Evolutionary conservation across 352 stramenopile genomes (phyloP), one percentile per base, ranked within the genome.

Genomic region (Blastocystis hominis): DNA sequence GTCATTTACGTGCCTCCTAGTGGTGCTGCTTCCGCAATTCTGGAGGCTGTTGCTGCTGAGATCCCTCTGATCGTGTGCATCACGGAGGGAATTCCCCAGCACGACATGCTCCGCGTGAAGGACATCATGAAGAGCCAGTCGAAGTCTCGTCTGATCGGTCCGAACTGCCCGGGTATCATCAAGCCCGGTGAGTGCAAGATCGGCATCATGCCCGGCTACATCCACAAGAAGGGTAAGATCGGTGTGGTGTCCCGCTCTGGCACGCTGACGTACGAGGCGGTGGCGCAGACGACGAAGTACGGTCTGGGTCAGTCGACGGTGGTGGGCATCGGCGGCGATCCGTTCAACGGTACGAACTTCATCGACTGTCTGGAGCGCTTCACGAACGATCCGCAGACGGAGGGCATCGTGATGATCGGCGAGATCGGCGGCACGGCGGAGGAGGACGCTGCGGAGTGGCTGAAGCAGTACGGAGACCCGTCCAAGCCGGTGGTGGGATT

Each of bases 271-370:
- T 99, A 99, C 91, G 97, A 99, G 91, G 97, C 97, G 46, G 97
- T 99, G 15, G 93, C 94, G 50, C 97, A 99, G 92, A 99, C 96
- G 0, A 98, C 97, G 30, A 93, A 94, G 0, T 92, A 94, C 50
- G 96, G 95, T 9, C 91, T 99, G 3, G 97, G 96, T 87, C 96
- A 99, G 91, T 97, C 92, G n/a, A 99, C 97, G 20, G 96, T 96
- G 91, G 97, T 99, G 69, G 97, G 97, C 62, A 99, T 99, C 91
- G 96, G 97, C 64, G 97, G 97, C 79, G 97, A 99, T 91, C 97
- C 97, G 86, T 98, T 99, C 92, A 99, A 98, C 91, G 97, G 97
- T 88, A 99, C 96, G 70, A 98, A 98, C 93, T 99, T 99, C 90
- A 98, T 99, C 86, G 97, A 99, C 92, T 98, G 96, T 90, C 93